Evolutionary conservation across 179 eudicot genomes (phyloP).

Genomic region (Drosera spatulata): DNA sequence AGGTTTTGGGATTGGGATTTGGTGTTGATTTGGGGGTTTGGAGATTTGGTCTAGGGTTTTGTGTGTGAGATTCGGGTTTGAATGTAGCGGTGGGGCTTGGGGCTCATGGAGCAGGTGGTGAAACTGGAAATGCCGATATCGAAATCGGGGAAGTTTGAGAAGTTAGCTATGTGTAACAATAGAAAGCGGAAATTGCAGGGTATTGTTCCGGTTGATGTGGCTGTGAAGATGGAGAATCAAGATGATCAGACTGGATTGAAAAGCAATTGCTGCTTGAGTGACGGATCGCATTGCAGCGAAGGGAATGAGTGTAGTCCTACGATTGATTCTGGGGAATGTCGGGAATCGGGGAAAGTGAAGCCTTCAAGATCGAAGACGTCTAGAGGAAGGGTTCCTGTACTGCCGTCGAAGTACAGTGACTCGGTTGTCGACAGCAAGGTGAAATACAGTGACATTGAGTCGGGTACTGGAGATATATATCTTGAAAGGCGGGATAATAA

Average conservation of each 20-base stretch:
- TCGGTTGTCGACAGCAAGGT: constrained; percentile 25
- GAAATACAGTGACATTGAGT: constrained; percentile 20
- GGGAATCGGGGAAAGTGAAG: constrained; percentile 4
- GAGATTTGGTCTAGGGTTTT: too few species aligned
- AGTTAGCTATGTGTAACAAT: constrained; percentile 13
- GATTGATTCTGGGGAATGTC: neutral
- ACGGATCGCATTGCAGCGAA: constrained; percentile 20
- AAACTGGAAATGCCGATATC: constrained; percentile 41
- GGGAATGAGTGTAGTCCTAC: constrained; percentile 23
- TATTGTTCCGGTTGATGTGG: constrained; percentile 14
- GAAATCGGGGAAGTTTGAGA: constrained; percentile 33
- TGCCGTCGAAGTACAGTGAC: constrained; percentile 48
- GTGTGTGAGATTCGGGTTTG: too few species aligned
- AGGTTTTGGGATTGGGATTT: too few species aligned
- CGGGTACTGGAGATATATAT: constrained; percentile 25
- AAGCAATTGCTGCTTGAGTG: constrained; percentile 25
- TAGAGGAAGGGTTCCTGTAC: constrained; percentile 38
- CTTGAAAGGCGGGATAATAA: constrained; percentile 22
- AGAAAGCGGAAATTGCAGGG: constrained; percentile 28
- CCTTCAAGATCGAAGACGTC: constrained; percentile 28
- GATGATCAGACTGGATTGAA: constrained; percentile 10
- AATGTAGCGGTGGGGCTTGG: constrained; percentile 4
- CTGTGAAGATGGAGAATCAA: constrained; percentile 7
- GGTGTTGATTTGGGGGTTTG: too few species aligned
- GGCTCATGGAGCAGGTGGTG: constrained; percentile 26